These are phyloP conservation scores for Neurospora africana DNA, from an alignment of 495 filamentous ascomycete genomes.

Conservation along the genomic window DNA sequence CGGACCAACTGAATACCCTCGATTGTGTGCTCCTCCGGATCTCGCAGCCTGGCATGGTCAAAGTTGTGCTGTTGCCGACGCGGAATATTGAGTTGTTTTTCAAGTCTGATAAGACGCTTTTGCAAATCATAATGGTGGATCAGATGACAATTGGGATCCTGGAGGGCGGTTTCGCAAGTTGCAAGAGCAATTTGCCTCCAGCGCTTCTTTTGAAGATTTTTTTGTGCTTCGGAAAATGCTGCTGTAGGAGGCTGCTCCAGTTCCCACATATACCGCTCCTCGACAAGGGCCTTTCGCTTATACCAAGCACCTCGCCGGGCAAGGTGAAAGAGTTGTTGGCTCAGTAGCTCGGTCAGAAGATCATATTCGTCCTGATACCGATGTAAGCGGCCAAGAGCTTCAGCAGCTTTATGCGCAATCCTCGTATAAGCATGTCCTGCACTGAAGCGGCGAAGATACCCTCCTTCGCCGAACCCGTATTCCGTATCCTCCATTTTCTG, in stretches of 20 bases:
- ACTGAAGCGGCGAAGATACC: constrained; percentile 83
- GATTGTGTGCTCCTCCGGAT: constrained; percentile 63
- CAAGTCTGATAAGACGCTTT: constrained; percentile 82
- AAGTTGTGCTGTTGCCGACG: constrained; percentile 90
- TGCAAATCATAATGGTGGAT: constrained; percentile 93
- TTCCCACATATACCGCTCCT: constrained; percentile 86
- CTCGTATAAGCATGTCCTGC: constrained; percentile 91
- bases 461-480: constrained; percentile 78
- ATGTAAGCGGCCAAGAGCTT: constrained; percentile 76
- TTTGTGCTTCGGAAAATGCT: constrained; percentile 38
- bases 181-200: constrained; percentile 69
- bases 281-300: constrained; percentile 84
- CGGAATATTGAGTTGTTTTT: constrained; percentile 71
- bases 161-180: constrained; percentile 81
- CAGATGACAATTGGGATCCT: constrained; percentile 78
- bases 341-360: constrained; percentile 64
- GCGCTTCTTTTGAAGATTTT: constrained; percentile 70
- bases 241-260: constrained; percentile 35
- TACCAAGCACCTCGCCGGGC: constrained; percentile 87
- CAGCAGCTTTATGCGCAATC: constrained; percentile 74
- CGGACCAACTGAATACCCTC: constrained; percentile 66
- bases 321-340: constrained; percentile 74
- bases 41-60: constrained; percentile 63
- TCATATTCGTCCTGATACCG: constrained; percentile 67
- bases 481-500: constrained; percentile 67